These are phyloP conservation scores for Mucor sp. DNA, from an alignment of 371 early-diverging fungal genomes.

Conservation along the genomic window DNA sequence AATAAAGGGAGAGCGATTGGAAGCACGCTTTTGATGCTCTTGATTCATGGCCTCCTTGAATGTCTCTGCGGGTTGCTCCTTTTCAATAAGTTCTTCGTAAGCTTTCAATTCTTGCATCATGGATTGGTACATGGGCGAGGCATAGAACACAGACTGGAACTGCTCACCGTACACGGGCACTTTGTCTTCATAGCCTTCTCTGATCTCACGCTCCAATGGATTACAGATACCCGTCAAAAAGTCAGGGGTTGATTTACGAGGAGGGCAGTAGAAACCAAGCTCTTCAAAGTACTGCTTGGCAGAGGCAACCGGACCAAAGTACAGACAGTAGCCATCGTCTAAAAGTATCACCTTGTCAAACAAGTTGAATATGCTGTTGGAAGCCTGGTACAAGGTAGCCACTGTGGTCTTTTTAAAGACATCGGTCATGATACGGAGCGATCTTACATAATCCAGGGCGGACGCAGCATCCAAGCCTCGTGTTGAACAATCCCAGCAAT, in stretches of 20 bases:
- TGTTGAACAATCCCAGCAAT: slow-evolving; percentile 87
- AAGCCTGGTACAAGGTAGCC: slow-evolving; percentile 67
- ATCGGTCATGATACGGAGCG: slow-evolving; percentile 68
- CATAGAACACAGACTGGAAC: slow-evolving; percentile 49
- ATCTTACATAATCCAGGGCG: slow-evolving; percentile 77
- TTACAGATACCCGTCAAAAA: slow-evolving; percentile 77
- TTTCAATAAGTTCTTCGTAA: slow-evolving; percentile 37
- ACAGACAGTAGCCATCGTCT: slow-evolving; percentile 73
- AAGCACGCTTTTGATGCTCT: slow-evolving; percentile 58
- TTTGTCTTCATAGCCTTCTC: slow-evolving; percentile 54
- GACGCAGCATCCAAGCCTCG: slow-evolving; percentile 90
- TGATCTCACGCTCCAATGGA: slow-evolving; percentile 58
- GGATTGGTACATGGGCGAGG: slow-evolving; percentile 34
- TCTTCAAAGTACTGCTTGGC: slow-evolving; percentile 70
- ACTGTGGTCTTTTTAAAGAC: slow-evolving; percentile 66
- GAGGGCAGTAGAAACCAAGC: slow-evolving; percentile 71
- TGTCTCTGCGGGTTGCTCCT: slow-evolving; percentile 33
- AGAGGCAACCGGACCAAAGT: slow-evolving; percentile 65
- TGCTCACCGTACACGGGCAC: slow-evolving; percentile 47
- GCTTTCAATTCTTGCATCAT: slow-evolving; percentile 40
- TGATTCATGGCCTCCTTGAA: slow-evolving; percentile 58
- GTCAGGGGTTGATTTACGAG: slow-evolving; percentile 75
- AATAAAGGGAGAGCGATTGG: slow-evolving; percentile 57
- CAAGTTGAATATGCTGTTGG: slow-evolving; percentile 69
- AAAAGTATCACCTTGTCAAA: slow-evolving; percentile 78